Base-by-base conservation (phyloP, 495 filamentous ascomycete species). In the Lindgomyces ingoldianus region DNA sequence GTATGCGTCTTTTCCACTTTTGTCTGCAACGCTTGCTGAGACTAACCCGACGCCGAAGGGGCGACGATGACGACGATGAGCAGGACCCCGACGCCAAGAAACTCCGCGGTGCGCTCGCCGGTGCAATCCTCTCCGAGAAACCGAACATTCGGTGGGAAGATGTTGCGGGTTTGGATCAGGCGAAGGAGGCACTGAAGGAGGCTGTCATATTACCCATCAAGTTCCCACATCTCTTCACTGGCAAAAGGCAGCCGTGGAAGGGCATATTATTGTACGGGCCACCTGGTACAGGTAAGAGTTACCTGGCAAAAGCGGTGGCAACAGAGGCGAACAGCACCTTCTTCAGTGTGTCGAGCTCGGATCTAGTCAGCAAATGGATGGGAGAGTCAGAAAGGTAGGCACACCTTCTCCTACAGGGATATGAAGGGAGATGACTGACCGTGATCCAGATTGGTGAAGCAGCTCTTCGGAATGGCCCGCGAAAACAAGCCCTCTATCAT, bases 261-360 rank as follows among this genome's bases (percentile, higher is more conserved):
- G 94, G 94, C 12, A 98, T 98, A 71, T 75, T 98, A 74, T 83
- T 98, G 24, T 98, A 98, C 75, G 94, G 94, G 0, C 94, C 94
- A 0, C 94, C 94, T 0, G 94, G 94, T 67, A 98, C 94, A 8
- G 94, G 94, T 78, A 98, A 98, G 81, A 91, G 87, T 74, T 96
- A 96, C 75, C 81, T 98, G 42, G 94, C 94, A 63, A 98, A 98
- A 73, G 94, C 94, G 9, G 95, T 98, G 39, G 94, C 94, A 59
- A 98, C 94, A 10, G 94, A 98, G 74, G 95, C 95, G 49, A 98
- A 98, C 74, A 96, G 92, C 75, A 98, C 94, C n/a, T 98, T 98
- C 74, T 98, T 98, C 81, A 96, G 91, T 73, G 92, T 98, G 64
- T 95, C 90, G 78, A 93, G 89, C 79, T 94, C 90, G 79, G 95